Percentiles rank a stretch among this genome's conserved stretches.
Evolutionary conservation across 176 grass and related monocot species (phyloP).

Genomic region (Oryza longistaminata): DNA sequence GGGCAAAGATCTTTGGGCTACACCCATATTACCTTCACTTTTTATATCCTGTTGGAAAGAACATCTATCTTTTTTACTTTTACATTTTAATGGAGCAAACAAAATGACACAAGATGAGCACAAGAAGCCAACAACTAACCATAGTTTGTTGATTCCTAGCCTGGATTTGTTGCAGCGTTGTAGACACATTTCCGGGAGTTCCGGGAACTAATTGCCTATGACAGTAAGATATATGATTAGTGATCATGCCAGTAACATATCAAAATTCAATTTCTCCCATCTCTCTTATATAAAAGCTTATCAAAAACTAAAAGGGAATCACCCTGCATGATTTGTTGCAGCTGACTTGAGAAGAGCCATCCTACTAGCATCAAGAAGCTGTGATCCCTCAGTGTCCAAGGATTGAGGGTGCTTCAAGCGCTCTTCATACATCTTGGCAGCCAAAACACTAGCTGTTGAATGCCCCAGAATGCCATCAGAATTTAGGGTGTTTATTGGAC

Average conservation of each 20-base stretch:
- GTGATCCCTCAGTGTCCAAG: conserved; percentile 80
- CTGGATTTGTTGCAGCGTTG: conserved; percentile 94
- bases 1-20: conserved; percentile 81
- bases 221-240: not conserved
- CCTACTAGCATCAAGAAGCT: conserved; percentile 78
- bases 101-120: conserved; percentile 25
- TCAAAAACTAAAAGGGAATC: conserved; percentile 4
- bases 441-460: conserved; percentile 88
- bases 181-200: conserved; percentile 77
- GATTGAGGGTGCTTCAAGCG: conserved; percentile 80
- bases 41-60: conserved; percentile 79
- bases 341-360: conserved; percentile 96
- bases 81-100: conserved; percentile 23
- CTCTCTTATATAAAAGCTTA: conserved; percentile 16
- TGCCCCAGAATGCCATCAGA: conserved; percentile 78
- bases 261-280: conserved; percentile 5
- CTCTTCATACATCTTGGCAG: conserved; percentile 98
- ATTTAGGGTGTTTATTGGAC: conserved; percentile 70
- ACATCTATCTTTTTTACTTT: conserved; percentile 20
- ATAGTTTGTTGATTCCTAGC: conserved; percentile 79
- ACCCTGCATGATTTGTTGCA: conserved; percentile 83
- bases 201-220: conserved; percentile 79
- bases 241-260: conserved; percentile 7
- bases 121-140: conserved; percentile 46
- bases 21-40: conserved; percentile 77